Evolutionary conservation across 768 basidiomycete species (phyloP).

Genomic region (Rickenella mellea): DNA sequence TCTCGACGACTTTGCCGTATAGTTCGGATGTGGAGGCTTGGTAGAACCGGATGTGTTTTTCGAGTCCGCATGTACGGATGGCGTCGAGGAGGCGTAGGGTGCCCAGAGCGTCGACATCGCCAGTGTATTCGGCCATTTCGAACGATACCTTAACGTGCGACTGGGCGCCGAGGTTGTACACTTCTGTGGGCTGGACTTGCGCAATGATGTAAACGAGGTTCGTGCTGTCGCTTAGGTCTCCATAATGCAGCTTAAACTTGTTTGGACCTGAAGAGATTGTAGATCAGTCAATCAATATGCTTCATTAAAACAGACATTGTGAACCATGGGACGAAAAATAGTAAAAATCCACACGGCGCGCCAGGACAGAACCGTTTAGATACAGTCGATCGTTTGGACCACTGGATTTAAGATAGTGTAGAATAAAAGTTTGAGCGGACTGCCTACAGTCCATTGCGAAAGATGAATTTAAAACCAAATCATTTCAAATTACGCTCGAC

Average conservation of each 20-base stretch:
- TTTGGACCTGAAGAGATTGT: conserved; percentile 39
- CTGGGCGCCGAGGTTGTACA: conserved; percentile 97
- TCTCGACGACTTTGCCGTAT: conserved; percentile 94
- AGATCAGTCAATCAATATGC: background rate
- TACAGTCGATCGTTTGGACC: too few relatives aligned
- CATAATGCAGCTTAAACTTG: conserved; percentile 82
- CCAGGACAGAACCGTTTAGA: too few relatives aligned
- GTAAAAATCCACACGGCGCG: too few relatives aligned
- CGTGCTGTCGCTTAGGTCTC: conserved; percentile 91
- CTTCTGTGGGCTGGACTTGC: conserved; percentile 88
- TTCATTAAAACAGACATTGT: background rate
- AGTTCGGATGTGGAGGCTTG: conserved; percentile 96
- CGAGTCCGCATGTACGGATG: conserved; percentile 89
- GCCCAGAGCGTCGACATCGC: conserved; percentile 92
- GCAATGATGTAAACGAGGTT: conserved; percentile 96
- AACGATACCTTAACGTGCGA: conserved; percentile 99
- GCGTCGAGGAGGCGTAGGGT: conserved; percentile 94
- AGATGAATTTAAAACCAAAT: too few relatives aligned
- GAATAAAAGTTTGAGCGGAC: too few relatives aligned
- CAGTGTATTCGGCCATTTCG: conserved; percentile 99
- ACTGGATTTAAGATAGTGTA: too few relatives aligned
- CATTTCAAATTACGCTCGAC: too few relatives aligned
- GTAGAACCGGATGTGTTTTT: conserved; percentile 91
- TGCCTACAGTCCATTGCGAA: too few relatives aligned
- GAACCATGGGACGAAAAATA: too few relatives aligned